Percentiles rank a stretch among this genome's conserved stretches.
Conservation (phyloP, 2,329 filamentous ascomycete genomes). For the Alternaria solani region DNA sequence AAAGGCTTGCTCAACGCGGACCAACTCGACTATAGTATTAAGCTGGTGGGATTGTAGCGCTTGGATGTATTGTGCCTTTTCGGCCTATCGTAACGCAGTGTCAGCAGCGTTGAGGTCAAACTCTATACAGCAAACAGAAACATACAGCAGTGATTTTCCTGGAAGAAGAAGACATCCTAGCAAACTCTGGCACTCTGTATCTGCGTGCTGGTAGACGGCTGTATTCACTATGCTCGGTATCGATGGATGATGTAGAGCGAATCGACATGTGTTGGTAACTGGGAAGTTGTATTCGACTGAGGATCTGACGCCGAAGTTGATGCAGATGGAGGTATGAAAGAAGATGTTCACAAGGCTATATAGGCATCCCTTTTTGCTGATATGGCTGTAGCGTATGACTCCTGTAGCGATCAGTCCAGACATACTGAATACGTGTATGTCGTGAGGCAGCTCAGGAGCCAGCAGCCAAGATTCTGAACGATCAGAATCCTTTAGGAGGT, state of each 20-base stretch:
- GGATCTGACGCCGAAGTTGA: slow-evolving; percentile 16
- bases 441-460: slow-evolving; percentile 3
- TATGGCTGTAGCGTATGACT: neutral
- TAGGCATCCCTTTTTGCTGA: slow-evolving; percentile 6
- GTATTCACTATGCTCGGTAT: slow-evolving; percentile 32
- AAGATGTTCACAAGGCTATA: slow-evolving; percentile 25
- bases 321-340: slow-evolving; percentile 14
- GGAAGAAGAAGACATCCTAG: slow-evolving; percentile 38
- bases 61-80: slow-evolving; percentile 66
- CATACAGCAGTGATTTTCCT: slow-evolving; percentile 39
- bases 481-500: slow-evolving; percentile 14
- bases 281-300: slow-evolving; percentile 8
- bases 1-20: slow-evolving; percentile 73
- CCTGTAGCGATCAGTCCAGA: slow-evolving; percentile 5
- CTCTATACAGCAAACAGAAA: neutral
- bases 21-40: slow-evolving; percentile 76
- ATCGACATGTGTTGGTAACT: slow-evolving; percentile 30
- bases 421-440: slow-evolving; percentile 7
- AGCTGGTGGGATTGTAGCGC: slow-evolving; percentile 72
- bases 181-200: slow-evolving; percentile 33
- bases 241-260: slow-evolving; percentile 28
- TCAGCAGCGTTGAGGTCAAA: neutral
- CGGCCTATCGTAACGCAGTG: slow-evolving; percentile 42
- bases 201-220: slow-evolving; percentile 36
- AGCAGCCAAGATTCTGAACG: neutral